Evolutionary conservation across 176 grass and related monocot species (phyloP), one percentile per base, ranked within the genome.

Genomic region (Tillandsia fasciculata): DNA sequence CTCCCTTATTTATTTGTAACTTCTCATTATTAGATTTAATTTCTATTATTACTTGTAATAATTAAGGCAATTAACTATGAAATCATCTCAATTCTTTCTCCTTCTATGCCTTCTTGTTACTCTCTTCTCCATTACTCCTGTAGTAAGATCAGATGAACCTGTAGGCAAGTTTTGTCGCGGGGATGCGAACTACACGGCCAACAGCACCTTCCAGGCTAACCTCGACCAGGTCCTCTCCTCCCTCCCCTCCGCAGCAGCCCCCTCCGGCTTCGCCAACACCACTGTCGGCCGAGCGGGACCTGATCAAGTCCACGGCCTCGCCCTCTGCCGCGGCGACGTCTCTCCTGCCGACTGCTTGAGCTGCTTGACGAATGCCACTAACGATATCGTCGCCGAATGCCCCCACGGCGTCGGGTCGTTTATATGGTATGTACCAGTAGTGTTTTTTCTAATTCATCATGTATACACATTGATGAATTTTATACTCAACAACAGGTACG

Each of bases 161-260:
- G 0, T 10, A 2, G 1, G 1, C 26, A 50, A 15, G 42, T 2
- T 20, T 17, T 91, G 89, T 53, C 68, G 64, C 17, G 18, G 0
- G 13, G 1, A 74, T 71, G 26, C n/a, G 6, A 85, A 83, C 79
- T 91, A 85, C 76, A 82, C 75, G 3, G 54, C 26, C 18, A 64
- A 64, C 63, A 56, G 81, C 68, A 71, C 66, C 22, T 92, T 87
- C 79, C 24, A 78, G 33, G 18, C 80, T 53, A 93, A 86, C 70
- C 83, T 93, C 8, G 49, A 81, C 8, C 11, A 11, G 2, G 59
- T 82, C 17, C 86, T 81, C 61, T 64, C 75, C 22, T 82, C 69
- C 51, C 82, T 88, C 56, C 53, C 72, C 15, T 52, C 48, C 9
- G 12, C 63, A 13, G 66, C 74, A 0, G 70, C 50, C 27, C 27